Evolutionary conservation across 1,284 basidiomycete species (phyloP).

Genomic region (Abortiporus biennis): DNA sequence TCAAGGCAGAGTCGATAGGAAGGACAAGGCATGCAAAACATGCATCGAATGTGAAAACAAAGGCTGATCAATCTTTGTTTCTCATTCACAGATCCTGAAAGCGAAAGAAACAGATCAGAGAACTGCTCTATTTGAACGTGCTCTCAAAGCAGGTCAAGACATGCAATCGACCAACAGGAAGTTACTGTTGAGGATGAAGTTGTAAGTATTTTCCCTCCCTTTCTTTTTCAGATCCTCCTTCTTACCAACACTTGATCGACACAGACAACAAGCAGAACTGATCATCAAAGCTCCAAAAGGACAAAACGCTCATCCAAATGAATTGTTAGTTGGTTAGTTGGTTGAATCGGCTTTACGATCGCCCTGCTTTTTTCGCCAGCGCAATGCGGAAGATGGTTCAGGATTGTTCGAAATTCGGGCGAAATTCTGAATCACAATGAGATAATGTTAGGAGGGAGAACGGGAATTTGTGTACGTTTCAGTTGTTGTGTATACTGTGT

Average conservation of each 20-base stretch:
- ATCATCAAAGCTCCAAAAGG: slow-evolving; percentile 31
- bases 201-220: slow-evolving; percentile 39
- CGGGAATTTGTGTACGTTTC: too few species aligned
- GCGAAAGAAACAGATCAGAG: slow-evolving; percentile 72
- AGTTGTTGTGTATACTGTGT: too few species aligned
- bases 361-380: too few species aligned
- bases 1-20: slow-evolving; percentile 73
- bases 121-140: slow-evolving; percentile 64
- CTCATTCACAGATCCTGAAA: slow-evolving; percentile 50
- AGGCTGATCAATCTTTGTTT: not conserved
- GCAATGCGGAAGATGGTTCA: too few species aligned
- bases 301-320: not conserved
- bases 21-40: slow-evolving; percentile 60
- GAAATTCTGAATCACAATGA: too few species aligned
- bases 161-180: slow-evolving; percentile 71
- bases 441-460: too few species aligned
- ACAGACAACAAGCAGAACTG: slow-evolving; percentile 68
- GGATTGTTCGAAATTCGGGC: too few species aligned
- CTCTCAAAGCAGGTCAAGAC: slow-evolving; percentile 64
- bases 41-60: too few species aligned
- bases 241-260: slow-evolving; percentile 6
- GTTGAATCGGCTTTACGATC: too few species aligned
- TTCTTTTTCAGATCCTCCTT: slow-evolving; percentile 1
- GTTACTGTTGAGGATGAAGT: slow-evolving; percentile 66
- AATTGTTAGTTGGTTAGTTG: not conserved